Evolutionary conservation across 345 rosid genomes (phyloP), one percentile per base, ranked within the genome.

Genomic region (Mangifera indica): DNA sequence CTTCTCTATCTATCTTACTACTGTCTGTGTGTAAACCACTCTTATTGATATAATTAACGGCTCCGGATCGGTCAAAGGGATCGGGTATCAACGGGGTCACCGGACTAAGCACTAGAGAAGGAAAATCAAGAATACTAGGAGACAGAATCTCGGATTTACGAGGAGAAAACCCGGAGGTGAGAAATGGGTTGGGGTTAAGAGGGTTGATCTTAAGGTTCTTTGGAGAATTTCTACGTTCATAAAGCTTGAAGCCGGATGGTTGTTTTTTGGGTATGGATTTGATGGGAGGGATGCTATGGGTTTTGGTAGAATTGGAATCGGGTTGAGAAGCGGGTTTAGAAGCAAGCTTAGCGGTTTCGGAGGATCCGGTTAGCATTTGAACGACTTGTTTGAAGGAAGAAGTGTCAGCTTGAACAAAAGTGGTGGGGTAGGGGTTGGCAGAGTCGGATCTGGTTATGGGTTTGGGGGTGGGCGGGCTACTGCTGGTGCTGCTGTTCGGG

Each of bases 381-480:
- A 95, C 99, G 37, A 95, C 99, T 79, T 92, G 98, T 59, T 95
- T 95, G 87, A 95, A 95, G 24, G 98, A 88, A 62, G 96, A 81
- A 34, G 94, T 84, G 56, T 95, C 98, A 0, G 99, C 99, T 78
- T 95, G 97, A 60, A 95, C 99, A 79, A 95, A 95, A 54, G 99
- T 95, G 21, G 97, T 95, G 52, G 99, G 99, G 84, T 86, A 95
- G 0, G 98, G 97, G 81, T 82, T 89, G 0, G 84, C 80, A 34
- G 93, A 76, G 56, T 95, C 99, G 84, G 97, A 89, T 89, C 98
- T 89, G 66, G 88, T 80, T 34, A 90, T 77, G 52, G 90, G 82
- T 42, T 74, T 83, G 48, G 97, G 88, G 18, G 66, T 44, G 51
- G 77, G 44, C 69, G 84, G 70, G 75, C 74, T 75, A 59, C 76